Evolutionary conservation across 805 yeast species (phyloP).

Genomic region (Sungouiella thailandica): DNA sequence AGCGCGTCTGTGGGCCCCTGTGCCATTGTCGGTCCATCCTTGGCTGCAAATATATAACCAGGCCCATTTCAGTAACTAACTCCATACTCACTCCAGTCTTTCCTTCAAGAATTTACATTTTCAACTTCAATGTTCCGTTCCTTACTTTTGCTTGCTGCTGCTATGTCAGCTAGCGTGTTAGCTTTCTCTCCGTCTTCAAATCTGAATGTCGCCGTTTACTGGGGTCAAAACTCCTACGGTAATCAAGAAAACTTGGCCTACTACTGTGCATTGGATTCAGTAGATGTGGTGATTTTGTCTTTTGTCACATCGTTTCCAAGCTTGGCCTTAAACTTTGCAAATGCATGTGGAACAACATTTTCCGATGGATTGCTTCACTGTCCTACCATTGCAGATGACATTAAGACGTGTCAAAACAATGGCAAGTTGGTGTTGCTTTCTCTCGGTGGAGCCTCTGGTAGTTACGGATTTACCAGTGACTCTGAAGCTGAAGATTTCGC

Average conservation of each 20-base stretch:
- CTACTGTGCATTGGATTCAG: slow-evolving; percentile 65
- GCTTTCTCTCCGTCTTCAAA: slow-evolving; percentile 1
- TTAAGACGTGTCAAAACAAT: slow-evolving; percentile 8
- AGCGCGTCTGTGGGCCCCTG: too few species aligned
- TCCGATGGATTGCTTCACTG: slow-evolving; percentile 35
- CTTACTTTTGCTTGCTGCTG: neutral
- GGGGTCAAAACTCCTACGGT: slow-evolving; percentile 78
- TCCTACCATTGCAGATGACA: slow-evolving; percentile 10
- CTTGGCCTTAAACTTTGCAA: slow-evolving; percentile 48
- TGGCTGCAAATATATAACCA: neutral
- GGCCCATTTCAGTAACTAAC: neutral
- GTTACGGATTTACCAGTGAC: slow-evolving; percentile 49
- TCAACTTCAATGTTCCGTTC: too few species aligned
- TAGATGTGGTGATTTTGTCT: slow-evolving; percentile 68
- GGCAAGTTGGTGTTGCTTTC: slow-evolving; percentile 13
- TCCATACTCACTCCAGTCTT: neutral
- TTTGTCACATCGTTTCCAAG: slow-evolving; percentile 63
- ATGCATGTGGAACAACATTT: slow-evolving; percentile 36
- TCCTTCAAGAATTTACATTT: too few species aligned
- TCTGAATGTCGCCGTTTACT: slow-evolving; percentile 67
- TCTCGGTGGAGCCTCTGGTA: slow-evolving; percentile 52
- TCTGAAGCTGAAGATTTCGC: slow-evolving; percentile 55
- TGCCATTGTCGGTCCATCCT: too few species aligned
- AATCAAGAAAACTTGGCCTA: slow-evolving; percentile 32
- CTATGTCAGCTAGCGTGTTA: neutral